Percentiles rank a stretch among this genome's conserved stretches.
phyloP scores from a whole-genome alignment of 306 rosid species.

The Cajanus cajan region DNA sequence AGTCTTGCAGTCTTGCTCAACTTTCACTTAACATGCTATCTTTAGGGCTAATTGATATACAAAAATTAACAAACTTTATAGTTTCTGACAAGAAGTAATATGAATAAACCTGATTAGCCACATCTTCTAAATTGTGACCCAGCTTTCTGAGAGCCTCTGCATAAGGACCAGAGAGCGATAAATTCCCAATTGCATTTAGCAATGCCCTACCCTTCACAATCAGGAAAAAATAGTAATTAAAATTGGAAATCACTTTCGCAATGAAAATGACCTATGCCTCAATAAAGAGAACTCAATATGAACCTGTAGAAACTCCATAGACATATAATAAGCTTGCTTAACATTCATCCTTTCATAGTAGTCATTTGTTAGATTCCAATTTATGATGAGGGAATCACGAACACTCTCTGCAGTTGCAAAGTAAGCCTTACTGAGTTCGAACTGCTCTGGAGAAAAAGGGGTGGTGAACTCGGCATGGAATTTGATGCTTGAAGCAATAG shows the following conservation, averaged over 20 bases:
- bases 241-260: constrained; percentile 1
- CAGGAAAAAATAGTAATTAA: background rate
- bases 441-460: constrained; percentile 67
- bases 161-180: constrained; percentile 83
- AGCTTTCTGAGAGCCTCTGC: constrained; percentile 77
- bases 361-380: constrained; percentile 79
- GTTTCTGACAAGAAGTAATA: background rate
- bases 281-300: constrained; percentile 30
- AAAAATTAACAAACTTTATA: background rate
- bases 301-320: constrained; percentile 98
- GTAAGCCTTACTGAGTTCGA: constrained; percentile 73
- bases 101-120: constrained; percentile 69
- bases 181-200: constrained; percentile 90
- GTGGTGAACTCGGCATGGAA: constrained; percentile 92
- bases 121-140: constrained; percentile 77
- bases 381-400: constrained; percentile 75
- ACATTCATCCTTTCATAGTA: constrained; percentile 61
- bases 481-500: constrained; percentile 80
- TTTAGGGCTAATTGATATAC: background rate
- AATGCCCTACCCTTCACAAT: constrained; percentile 82
- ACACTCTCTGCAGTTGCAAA: constrained; percentile 89
- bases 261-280: background rate
- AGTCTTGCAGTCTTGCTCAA: constrained; percentile 27
- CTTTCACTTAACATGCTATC: constrained; percentile 19
- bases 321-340: constrained; percentile 93